A percentile compares a stretch with the other conserved stretches of the same genome.
Evolutionary conservation across 805 yeast species (phyloP).

Genomic region (Wickerhamomyces silvicola): DNA sequence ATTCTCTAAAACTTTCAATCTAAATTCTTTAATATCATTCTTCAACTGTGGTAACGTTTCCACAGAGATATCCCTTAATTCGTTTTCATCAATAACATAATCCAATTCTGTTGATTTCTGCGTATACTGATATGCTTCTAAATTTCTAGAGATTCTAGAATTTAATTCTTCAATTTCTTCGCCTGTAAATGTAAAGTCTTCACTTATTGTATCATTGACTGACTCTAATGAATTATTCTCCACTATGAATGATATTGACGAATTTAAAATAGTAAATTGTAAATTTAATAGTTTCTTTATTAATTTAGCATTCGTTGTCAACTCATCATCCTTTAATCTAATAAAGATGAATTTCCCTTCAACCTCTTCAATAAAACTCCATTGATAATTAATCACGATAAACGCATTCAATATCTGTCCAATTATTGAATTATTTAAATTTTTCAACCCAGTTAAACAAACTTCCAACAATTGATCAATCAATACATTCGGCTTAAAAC

Average conservation of each 20-base stretch:
- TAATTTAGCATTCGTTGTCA: neutral
- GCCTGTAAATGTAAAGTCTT: no score
- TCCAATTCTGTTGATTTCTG: slow-evolving; percentile 9
- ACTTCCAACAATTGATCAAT: slow-evolving; percentile 31
- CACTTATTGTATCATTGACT: slow-evolving; percentile 8
- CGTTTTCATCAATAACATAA: slow-evolving; percentile 52
- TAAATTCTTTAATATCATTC: slow-evolving; percentile 47
- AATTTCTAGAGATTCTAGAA: slow-evolving; percentile 3
- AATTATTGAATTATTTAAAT: slow-evolving; percentile 22
- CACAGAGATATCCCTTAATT: slow-evolving; percentile 50
- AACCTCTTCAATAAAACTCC: slow-evolving; percentile 32
- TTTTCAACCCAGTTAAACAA: slow-evolving; percentile 29
- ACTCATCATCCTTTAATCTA: slow-evolving; percentile 18
- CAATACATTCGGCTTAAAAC: slow-evolving; percentile 28
- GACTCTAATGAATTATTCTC: slow-evolving; percentile 9
- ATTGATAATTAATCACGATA: slow-evolving; percentile 18
- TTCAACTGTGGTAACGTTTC: slow-evolving; percentile 46
- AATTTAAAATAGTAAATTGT: neutral
- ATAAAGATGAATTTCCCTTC: slow-evolving; percentile 30
- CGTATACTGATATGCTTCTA: neutral
- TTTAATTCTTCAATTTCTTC: neutral
- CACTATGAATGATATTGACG: slow-evolving; percentile 3
- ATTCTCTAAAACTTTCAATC: slow-evolving; percentile 45
- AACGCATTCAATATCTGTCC: slow-evolving; percentile 28
- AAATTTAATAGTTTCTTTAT: slow-evolving; percentile 2